A percentile compares a stretch with the other conserved stretches of the same genome.
phyloP scores from a whole-genome alignment of 495 filamentous ascomycete genomes.

The Podospora fimiseda region DNA sequence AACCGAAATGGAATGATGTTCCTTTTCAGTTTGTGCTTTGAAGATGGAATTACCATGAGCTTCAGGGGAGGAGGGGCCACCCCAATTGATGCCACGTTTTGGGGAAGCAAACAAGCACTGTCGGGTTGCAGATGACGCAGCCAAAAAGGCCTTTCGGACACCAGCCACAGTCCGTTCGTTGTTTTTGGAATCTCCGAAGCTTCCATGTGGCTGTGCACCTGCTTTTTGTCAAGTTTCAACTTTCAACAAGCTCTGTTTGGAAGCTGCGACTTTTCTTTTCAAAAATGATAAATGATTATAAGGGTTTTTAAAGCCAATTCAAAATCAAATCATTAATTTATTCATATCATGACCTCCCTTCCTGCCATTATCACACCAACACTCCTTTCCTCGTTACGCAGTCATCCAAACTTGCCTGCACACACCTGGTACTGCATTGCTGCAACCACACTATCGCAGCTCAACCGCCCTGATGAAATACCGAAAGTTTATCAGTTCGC shows the following conservation, averaged over 20 bases:
- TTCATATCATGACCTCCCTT: slow-evolving; percentile 21
- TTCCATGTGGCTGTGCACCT: background rate
- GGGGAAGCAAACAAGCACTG: slow-evolving; percentile 6
- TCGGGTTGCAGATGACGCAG: slow-evolving; percentile 6
- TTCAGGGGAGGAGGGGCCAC: no score
- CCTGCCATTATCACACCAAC: slow-evolving; percentile 30
- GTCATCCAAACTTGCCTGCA: slow-evolving; percentile 37
- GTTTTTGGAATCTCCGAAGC: no score
- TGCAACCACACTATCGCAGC: slow-evolving; percentile 42
- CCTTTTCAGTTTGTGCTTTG: no score
- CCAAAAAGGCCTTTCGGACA: slow-evolving; percentile 6
- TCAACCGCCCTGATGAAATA: slow-evolving; percentile 52
- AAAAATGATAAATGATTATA: no score
- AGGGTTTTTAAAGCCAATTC: no score
- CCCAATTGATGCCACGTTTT: slow-evolving; percentile 35
- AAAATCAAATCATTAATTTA: no score
- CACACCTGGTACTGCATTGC: slow-evolving; percentile 50
- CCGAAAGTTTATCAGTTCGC: slow-evolving; percentile 42
- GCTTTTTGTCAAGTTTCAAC: no score
- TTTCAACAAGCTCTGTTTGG: background rate
- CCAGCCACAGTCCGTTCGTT: background rate
- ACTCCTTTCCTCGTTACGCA: slow-evolving; percentile 42
- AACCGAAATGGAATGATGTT: no score
- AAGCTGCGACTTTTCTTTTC: background rate
- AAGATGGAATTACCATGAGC: background rate